Conservation (phyloP, 2,329 filamentous ascomycete genomes). For the Colletotrichum destructivum region DNA sequence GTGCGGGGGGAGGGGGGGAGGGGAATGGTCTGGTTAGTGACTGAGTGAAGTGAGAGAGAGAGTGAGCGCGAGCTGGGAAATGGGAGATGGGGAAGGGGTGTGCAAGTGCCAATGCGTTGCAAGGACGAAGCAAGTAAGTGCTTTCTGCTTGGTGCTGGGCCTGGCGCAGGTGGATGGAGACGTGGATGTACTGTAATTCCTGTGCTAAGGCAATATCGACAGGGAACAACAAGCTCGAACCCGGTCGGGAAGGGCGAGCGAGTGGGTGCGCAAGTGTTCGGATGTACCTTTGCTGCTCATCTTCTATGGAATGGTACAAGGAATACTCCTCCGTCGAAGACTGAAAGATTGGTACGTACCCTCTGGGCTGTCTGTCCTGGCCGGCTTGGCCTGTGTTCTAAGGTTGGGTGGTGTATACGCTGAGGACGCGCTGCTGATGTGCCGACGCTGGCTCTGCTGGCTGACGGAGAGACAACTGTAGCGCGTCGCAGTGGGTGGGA, state of each 20-base stretch:
- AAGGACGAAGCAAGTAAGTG: conserved; percentile 10
- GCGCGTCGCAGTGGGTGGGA: conserved; percentile 1
- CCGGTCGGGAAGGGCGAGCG: not conserved
- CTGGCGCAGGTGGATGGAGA: conserved; percentile 9
- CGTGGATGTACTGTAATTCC: conserved; percentile 10
- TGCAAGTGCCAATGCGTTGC: conserved; percentile 5
- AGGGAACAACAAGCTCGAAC: conserved; percentile 35
- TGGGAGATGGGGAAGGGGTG: conserved; percentile 7
- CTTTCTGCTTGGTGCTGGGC: conserved; percentile 5
- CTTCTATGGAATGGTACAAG: not conserved
- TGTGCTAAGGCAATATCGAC: conserved; percentile 11
- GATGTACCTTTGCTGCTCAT: not conserved
- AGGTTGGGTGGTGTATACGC: not conserved
- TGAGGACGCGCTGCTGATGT: conserved; percentile 6
- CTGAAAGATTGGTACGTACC: conserved; percentile 9
- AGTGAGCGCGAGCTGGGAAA: conserved; percentile 6
- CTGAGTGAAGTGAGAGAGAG: conserved; percentile 11
- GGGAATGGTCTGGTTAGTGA: too few relatives aligned
- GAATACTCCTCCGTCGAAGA: not conserved
- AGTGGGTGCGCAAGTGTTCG: not conserved
- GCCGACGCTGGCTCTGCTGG: conserved; percentile 15
- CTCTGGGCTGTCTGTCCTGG: conserved; percentile 8
- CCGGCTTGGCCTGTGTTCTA: conserved; percentile 2
- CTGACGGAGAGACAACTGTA: not conserved
- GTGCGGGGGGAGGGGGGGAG: not conserved